phyloP scores from a whole-genome alignment of 306 rosid genomes.

The Cicer arietinum region DNA sequence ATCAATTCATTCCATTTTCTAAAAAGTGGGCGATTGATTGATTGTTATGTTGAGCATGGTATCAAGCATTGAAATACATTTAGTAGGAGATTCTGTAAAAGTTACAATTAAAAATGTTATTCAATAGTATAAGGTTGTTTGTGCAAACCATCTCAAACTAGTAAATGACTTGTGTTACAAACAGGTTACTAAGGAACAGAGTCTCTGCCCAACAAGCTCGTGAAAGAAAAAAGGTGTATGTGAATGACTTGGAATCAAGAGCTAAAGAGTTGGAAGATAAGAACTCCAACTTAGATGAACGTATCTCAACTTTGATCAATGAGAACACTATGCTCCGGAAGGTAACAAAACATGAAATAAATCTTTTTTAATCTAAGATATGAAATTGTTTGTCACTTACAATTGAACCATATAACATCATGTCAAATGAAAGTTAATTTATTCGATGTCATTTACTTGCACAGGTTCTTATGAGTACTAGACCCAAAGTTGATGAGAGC shows the following conservation, averaged over 20 bases:
- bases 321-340: constrained; percentile 72
- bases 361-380: not conserved
- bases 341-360: constrained; percentile 37
- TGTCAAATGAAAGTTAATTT: not conserved
- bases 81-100: too few species aligned
- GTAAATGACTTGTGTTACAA: not conserved
- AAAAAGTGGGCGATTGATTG: too few species aligned
- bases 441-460: not conserved
- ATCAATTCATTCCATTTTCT: too few species aligned
- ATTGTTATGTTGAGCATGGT: too few species aligned
- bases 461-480: constrained; percentile 72
- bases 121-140: not conserved
- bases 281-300: constrained; percentile 71
- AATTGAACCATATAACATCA: not conserved
- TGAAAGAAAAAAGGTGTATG: constrained; percentile 79
- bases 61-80: too few species aligned
- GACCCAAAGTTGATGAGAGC: constrained; percentile 61
- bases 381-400: not conserved
- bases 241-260: constrained; percentile 72
- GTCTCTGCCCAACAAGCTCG: constrained; percentile 93
- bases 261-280: constrained; percentile 67
- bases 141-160: not conserved
- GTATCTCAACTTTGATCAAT: constrained; percentile 70
- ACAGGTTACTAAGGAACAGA: constrained; percentile 76
- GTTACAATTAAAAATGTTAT: not conserved